Evolutionary conservation across 306 rosid species (phyloP).

Genomic region (Malus orientalis): DNA sequence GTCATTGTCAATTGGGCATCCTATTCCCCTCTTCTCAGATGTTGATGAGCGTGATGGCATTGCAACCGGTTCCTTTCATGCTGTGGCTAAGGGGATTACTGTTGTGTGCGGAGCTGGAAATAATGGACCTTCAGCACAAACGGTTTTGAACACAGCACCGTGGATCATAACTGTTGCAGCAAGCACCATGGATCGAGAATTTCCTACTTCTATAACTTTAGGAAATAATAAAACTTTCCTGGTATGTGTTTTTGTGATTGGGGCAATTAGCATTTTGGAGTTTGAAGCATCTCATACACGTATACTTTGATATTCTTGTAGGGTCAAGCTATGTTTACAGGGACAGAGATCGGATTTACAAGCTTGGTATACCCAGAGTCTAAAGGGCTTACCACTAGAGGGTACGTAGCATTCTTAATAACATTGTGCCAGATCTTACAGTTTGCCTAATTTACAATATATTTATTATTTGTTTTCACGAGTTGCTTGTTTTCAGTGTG

Average conservation of each 20-base stretch:
- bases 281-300: background rate
- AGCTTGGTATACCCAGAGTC: constrained; percentile 34
- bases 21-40: constrained; percentile 31
- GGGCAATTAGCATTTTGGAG: background rate
- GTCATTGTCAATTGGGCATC: constrained; percentile 35
- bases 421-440: background rate
- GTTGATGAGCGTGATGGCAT: constrained; percentile 30
- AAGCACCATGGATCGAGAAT: constrained; percentile 33
- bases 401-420: background rate
- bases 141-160: constrained; percentile 28
- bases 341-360: constrained; percentile 23
- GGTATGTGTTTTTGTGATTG: constrained; percentile 14
- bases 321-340: constrained; percentile 26
- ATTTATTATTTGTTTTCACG: background rate
- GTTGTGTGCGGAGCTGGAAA: constrained; percentile 34
- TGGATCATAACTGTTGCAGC: constrained; percentile 44
- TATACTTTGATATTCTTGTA: background rate
- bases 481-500: constrained; percentile 9
- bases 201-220: constrained; percentile 32
- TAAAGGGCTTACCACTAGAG: background rate
- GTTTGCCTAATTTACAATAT: background rate
- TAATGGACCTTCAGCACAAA: constrained; percentile 31
- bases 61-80: constrained; percentile 39
- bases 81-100: constrained; percentile 37
- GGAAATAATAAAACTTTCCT: constrained; percentile 36